A percentile compares a stretch with the other conserved stretches of the same genome.
These are phyloP conservation scores for Elasticomyces elasticus DNA, from an alignment of 495 filamentous ascomycete species.

Conservation along the genomic window DNA sequence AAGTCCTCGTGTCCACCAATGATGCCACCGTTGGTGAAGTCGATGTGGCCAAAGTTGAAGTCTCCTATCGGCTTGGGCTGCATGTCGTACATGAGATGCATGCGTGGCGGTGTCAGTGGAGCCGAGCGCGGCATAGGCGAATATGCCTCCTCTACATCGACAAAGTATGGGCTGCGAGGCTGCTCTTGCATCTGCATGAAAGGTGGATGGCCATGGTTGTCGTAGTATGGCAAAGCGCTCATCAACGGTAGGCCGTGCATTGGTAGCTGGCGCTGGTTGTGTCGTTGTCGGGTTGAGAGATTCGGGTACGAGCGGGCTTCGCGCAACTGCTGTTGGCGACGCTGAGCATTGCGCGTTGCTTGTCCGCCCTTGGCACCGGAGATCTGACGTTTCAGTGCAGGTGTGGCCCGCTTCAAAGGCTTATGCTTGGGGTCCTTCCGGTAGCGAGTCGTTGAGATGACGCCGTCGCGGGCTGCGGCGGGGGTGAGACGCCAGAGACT, in stretches of 20 bases:
- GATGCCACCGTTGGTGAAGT: constrained; percentile 5
- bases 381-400: constrained; percentile 42
- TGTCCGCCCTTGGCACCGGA: constrained; percentile 50
- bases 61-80: background rate
- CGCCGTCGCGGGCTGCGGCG: constrained; percentile 47
- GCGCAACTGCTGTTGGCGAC: constrained; percentile 12
- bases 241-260: background rate
- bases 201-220: background rate
- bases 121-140: background rate
- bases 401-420: constrained; percentile 38
- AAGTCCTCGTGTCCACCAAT: constrained; percentile 10
- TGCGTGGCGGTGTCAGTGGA: constrained; percentile 2
- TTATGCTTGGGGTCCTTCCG: constrained; percentile 39
- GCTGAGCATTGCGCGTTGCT: constrained; percentile 32
- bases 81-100: background rate
- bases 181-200: background rate
- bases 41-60: constrained; percentile 2
- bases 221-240: background rate
- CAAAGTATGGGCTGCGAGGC: constrained; percentile 13
- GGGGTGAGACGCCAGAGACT: constrained; percentile 58
- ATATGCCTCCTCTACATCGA: background rate
- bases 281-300: background rate
- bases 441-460: constrained; percentile 69
- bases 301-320: constrained; percentile 9
- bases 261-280: background rate